phyloP scores from a whole-genome alignment of 2,329 filamentous ascomycete species.

The Sporothrix mexicana region DNA sequence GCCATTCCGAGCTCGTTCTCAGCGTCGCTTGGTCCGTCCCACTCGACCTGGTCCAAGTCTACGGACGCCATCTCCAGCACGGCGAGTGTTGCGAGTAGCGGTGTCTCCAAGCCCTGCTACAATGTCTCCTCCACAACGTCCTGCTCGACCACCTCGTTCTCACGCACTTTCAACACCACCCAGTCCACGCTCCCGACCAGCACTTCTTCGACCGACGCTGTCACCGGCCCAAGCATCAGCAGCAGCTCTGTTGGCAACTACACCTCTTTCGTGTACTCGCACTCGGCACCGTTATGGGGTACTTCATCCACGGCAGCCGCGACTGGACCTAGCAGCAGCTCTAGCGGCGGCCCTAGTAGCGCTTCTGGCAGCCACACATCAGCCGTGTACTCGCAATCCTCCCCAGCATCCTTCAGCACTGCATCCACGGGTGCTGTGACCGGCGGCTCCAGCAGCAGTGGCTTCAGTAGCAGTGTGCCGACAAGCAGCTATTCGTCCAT shows the following conservation, averaged over 20 bases:
- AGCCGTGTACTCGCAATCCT: conserved; percentile 1
- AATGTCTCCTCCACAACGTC: background rate
- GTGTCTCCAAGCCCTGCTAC: background rate
- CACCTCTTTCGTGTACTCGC: conserved; percentile 29
- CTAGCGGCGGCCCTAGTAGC: background rate
- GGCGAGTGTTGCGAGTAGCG: background rate
- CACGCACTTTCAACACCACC: background rate
- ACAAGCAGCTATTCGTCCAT: conserved; percentile 3
- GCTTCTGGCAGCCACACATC: conserved; percentile 16
- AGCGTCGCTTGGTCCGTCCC: background rate
- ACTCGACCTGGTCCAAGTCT: conserved; percentile 21
- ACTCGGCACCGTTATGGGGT: background rate
- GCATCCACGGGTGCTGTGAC: background rate
- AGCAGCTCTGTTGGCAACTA: conserved; percentile 23
- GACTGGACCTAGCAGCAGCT: background rate
- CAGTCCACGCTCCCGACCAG: conserved; percentile 15
- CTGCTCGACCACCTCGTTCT: conserved; percentile 1
- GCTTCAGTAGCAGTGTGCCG: conserved; percentile 9
- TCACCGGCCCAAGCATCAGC: conserved; percentile 12
- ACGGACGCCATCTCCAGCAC: conserved; percentile 19
- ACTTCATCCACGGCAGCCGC: background rate
- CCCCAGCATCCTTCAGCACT: background rate
- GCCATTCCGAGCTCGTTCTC: background rate
- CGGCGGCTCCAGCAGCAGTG: background rate
- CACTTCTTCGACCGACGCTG: conserved; percentile 17